Percentiles rank a stretch among this genome's conserved stretches.
These are phyloP conservation scores for Tylopilus plumbeoviolaceoides DNA, from an alignment of 768 basidiomycete genomes.

Conservation along the genomic window DNA sequence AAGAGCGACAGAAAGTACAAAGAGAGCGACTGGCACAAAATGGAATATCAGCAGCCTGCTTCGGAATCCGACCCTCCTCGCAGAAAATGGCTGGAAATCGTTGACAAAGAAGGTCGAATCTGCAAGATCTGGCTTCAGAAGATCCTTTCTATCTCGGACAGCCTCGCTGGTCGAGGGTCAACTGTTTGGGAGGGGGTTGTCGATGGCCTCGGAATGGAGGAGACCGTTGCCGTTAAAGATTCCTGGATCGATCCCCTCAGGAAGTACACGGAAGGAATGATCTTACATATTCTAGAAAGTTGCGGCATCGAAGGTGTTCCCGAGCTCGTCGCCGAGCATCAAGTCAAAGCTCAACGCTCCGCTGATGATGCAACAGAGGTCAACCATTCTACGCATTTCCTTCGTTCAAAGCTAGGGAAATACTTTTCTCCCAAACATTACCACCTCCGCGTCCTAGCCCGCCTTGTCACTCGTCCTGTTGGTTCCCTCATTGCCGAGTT, in stretches of 20 bases:
- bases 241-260: neutral
- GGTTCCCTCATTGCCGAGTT: neutral
- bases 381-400: neutral
- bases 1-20: no score
- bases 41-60: no score
- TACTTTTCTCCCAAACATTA: neutral
- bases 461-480: neutral
- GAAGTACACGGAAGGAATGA: neutral
- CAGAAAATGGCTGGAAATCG: no score
- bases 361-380: no score
- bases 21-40: no score
- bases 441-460: neutral
- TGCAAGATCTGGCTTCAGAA: neutral
- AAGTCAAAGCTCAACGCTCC: no score
- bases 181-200: neutral
- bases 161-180: neutral
- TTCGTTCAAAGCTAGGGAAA: no score
- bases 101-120: no score
- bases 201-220: neutral
- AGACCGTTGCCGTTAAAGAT: neutral
- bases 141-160: neutral
- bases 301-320: neutral
- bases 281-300: neutral
- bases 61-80: no score
- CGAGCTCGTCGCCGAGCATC: no score